phyloP scores from a whole-genome alignment of 345 rosid species.

The Diplotaxis tenuifolia region DNA sequence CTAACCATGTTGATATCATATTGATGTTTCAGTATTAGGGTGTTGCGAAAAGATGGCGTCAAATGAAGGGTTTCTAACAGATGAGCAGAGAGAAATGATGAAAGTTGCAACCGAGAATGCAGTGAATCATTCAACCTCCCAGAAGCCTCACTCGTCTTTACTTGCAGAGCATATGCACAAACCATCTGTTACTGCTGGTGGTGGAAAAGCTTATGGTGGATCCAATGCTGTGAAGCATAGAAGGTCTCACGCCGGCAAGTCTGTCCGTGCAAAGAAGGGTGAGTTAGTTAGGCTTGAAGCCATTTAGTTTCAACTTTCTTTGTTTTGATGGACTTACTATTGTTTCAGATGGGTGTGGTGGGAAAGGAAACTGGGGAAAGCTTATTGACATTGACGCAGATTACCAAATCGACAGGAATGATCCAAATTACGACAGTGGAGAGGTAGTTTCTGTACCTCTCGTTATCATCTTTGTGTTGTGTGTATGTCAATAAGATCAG shows the following conservation, averaged over 20 bases:
- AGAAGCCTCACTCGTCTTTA: conserved; percentile 58
- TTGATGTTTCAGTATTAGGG: conserved; percentile 4
- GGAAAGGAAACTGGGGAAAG: conserved; percentile 97
- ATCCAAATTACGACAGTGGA: conserved; percentile 97
- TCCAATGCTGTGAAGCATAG: conserved; percentile 71
- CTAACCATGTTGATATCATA: not conserved
- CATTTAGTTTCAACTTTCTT: not conserved
- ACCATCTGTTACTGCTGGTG: conserved; percentile 50
- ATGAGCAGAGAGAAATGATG: conserved; percentile 76
- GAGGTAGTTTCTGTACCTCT: conserved; percentile 54
- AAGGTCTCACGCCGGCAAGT: conserved; percentile 79
- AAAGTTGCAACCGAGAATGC: conserved; percentile 62
- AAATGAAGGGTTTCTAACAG: conserved; percentile 72
- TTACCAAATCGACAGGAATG: conserved; percentile 70
- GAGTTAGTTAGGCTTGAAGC: conserved; percentile 22
- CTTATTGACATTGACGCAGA: conserved; percentile 78
- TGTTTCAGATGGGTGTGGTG: conserved; percentile 83
- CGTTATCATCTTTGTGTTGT: not conserved
- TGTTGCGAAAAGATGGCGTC: conserved; percentile 39
- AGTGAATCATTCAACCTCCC: conserved; percentile 58
- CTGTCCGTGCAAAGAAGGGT: conserved; percentile 80
- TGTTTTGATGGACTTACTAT: not conserved
- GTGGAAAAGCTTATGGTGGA: conserved; percentile 54
- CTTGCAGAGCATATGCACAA: conserved; percentile 54
- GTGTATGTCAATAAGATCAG: not conserved